These are phyloP conservation scores for Volutella citrinella DNA, from an alignment of 2,329 filamentous ascomycete genomes.

Conservation along the genomic window DNA sequence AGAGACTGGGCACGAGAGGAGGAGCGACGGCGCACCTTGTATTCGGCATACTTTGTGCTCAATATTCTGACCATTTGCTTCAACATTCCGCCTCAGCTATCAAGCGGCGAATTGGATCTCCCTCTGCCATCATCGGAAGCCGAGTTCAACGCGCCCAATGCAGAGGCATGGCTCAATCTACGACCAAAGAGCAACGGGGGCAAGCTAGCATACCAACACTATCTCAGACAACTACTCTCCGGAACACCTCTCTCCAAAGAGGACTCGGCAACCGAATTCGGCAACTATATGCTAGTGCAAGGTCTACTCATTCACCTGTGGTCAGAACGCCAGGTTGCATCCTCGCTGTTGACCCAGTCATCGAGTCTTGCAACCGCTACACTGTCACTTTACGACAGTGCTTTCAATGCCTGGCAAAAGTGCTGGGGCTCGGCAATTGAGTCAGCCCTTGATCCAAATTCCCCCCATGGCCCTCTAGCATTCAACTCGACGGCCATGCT, in stretches of 20 bases:
- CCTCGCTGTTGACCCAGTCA: slow-evolving; percentile 1
- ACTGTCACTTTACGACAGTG: slow-evolving; percentile 18
- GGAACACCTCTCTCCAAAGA: slow-evolving; percentile 8
- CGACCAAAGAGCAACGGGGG: slow-evolving; percentile 15
- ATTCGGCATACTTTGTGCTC: slow-evolving; percentile 48
- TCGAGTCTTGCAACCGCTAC: slow-evolving; percentile 3
- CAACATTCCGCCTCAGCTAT: slow-evolving; percentile 56
- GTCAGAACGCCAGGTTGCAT: slow-evolving; percentile 34
- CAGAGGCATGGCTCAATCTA: slow-evolving; percentile 44
- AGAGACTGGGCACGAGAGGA: slow-evolving; percentile 46
- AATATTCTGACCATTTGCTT: slow-evolving; percentile 61
- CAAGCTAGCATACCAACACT: slow-evolving; percentile 29
- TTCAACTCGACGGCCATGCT: slow-evolving; percentile 39
- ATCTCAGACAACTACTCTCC: slow-evolving; percentile 28
- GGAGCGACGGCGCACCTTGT: slow-evolving; percentile 35
- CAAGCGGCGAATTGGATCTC: too few relatives aligned
- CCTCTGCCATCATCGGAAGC: slow-evolving; percentile 52
- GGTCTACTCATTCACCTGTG: slow-evolving; percentile 54
- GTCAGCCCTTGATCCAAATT: slow-evolving; percentile 51
- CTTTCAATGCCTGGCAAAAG: slow-evolving; percentile 48
- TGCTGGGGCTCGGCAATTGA: slow-evolving; percentile 51
- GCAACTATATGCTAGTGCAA: slow-evolving; percentile 53
- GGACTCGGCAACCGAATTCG: slow-evolving; percentile 42
- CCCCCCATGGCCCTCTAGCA: slow-evolving; percentile 49
- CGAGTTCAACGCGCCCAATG: slow-evolving; percentile 52